Conservation (phyloP, 106 monocot genomes). For the Dendrobium officinale region DNA sequence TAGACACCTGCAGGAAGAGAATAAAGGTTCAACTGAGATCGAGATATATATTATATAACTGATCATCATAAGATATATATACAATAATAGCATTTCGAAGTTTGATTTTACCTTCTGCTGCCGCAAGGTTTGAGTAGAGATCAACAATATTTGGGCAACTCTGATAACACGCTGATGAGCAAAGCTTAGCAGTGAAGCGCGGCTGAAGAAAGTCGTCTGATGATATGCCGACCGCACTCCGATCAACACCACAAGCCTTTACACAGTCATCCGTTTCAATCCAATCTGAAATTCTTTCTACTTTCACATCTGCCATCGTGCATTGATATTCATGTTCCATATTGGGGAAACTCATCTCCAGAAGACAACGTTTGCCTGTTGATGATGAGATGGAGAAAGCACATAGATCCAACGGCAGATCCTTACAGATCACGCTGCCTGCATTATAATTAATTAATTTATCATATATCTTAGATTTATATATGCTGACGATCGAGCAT, state of each 20-base stretch:
- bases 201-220: conserved; percentile 50
- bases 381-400: conserved; percentile 62
- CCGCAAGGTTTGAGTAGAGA: conserved; percentile 77
- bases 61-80: too few species aligned
- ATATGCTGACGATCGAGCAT: too few species aligned
- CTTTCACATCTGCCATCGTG: conserved; percentile 50
- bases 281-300: conserved; percentile 36
- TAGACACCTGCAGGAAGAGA: conserved; percentile 29
- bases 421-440: conserved; percentile 51
- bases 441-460: too few species aligned
- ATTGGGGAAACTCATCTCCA: conserved; percentile 44
- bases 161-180: conserved; percentile 46
- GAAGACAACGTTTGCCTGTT: conserved; percentile 49
- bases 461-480: too few species aligned
- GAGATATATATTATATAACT: too few species aligned
- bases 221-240: conserved; percentile 49
- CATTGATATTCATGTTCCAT: conserved; percentile 32
- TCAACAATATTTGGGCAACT: conserved; percentile 70
- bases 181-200: conserved; percentile 36
- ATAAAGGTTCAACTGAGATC: too few species aligned
- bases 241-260: conserved; percentile 45
- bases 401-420: conserved; percentile 55
- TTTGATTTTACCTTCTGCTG: conserved; percentile 46
- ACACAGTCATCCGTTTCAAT: conserved; percentile 72
- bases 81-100: too few species aligned